Evolutionary conservation across 441 rosid genomes (phyloP), one percentile per base, ranked within the genome.

Genomic region (Isatis lusitanica): DNA sequence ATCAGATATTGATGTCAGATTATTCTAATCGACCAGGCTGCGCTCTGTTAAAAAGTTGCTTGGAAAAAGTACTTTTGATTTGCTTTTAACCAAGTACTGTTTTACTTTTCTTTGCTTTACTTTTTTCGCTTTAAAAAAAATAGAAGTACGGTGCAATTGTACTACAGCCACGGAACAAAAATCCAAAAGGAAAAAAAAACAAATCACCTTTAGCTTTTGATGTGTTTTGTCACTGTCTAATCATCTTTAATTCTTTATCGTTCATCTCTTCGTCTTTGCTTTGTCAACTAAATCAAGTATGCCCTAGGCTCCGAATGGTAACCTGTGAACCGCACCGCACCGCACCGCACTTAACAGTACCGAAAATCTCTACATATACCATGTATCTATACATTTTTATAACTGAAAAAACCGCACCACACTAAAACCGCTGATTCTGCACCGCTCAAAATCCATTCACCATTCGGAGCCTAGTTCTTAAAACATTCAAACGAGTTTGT

Each of bases 91-190:
- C 15, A 58, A 47, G 55, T 51, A 7, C 2, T 18, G 39, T 9
- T 5, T 9, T 13, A 10, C 33, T 26, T 10, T 13, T 3, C 24
- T 43, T 43, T n/a, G 18, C 24, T 43, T 43, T n/a, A 30, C 35
- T 2, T 66, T 11, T 11, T 6, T 30, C 11, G 4, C 58, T 61
- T 43, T 24, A 18, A n/a, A 50, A 66, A 58, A 53, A 26, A 58
- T 48, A 55, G 66, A 63, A 40, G 80, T 76, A 70, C 80, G 72
- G 80, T 76, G 71, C 63, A 40, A 76, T 39, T 70, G 76, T 76
- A 76, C 80, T 48, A 31, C 13, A 15, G 39, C 63, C 75, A 76
- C 76, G 63, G 76, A 76, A 76, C 56, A 64, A 50, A 65, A 31
- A 18, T 70, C 72, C 56, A 69, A 69, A 51, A 17, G 24, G 2